Evolutionary conservation across 2,329 filamentous ascomycete species (phyloP), one percentile per base, ranked within the genome.

Genomic region (Neonectria hederae): DNA sequence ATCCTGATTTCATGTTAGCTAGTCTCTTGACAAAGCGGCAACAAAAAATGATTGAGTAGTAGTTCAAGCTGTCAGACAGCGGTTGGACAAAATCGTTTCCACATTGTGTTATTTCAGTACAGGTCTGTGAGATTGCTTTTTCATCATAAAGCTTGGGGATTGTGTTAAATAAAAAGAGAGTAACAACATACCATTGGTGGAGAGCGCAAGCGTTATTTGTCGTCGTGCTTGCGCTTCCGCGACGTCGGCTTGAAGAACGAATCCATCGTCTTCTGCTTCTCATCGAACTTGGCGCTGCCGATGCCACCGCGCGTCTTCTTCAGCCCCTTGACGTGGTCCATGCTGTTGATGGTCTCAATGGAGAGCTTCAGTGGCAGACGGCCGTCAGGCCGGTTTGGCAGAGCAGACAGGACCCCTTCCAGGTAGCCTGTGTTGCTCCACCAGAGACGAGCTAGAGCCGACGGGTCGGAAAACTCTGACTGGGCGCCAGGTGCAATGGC

Each of bases 251-350:
- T 89, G 78, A 97, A 94, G 81, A 96, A 97, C 0, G 86, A 86
- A 49, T 92, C 88, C 71, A 97, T 86, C 19, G 86, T 93, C 74
- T 86, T 89, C 77, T 97, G 94, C 51, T 84, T 89, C 11, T 87
- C 84, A 76, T 97, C 94, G 75, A 92, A 90, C 60, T 86, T 84
- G 42, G 91, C 85, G 71, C 91, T 96, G 59, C 93, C 93, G 61
- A 97, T 91, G 4, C 94, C 94, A 30, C 93, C 92, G 24, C 90
- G 83, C 9, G 93, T 95, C 77, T 93, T 91, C 76, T 90, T 94
- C 62, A 97, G 81, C 28, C 89, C 88, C 48, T 82, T 79, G 2
- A 97, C 85, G 78, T 97, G 94, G 4, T 87, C 85, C 64, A 87
- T 85, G 65, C 86, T 87, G 75, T 97, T 95, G 67, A 93, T 83